Base-by-base conservation (phyloP, 768 basidiomycete genomes). In the Mycena olivaceomarginata region DNA sequence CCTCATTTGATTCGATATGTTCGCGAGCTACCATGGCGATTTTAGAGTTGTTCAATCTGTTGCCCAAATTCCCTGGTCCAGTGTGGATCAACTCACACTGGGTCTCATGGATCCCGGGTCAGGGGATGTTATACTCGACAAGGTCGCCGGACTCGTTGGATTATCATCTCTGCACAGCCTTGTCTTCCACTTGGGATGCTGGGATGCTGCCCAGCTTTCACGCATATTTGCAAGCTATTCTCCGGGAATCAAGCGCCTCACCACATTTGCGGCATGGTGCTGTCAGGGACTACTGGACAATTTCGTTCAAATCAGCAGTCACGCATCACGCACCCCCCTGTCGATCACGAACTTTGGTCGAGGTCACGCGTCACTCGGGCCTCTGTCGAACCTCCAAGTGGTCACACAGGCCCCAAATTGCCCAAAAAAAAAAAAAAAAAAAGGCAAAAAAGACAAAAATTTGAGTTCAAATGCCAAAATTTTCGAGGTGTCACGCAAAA, bases 1-100 rank as follows among this genome's bases (percentile, higher is more conserved):
- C 67, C 53, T 56, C 51, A 69, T 69, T 57, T 69, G 53, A 69
- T 56, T 67, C 67, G 41, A 69, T 57, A 69, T 59, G 67, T 69
- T 57, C 51, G 31, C 31, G 56, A n/a, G 67, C 67, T 69, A 45
- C 53, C 18, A 31, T 43, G 67, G 67, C 37, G 67, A 59, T 59
- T 56, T 43, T 69, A 22, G n/a, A 69, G 40, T 43, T 59, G 20
- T 56, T n/a, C 53, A 56, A 39, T 39, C 67, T 69, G 56, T 69
- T 7, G 39, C 53, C 51, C 37, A 56, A 41, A 69, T 57, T 69
- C 53, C 53, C 67, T 69, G 67, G 67, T 69, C 67, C 48, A 51
- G 18, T 51, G 48, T 51, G 9, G 48, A 51, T 51, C 48, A 67
- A 56, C 67, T 67, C 67, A 67, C 64, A 25, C 45, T 65, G 43